Evolutionary conservation across 306 rosid genomes (phyloP).

Genomic region (Fragaria ananassa): DNA sequence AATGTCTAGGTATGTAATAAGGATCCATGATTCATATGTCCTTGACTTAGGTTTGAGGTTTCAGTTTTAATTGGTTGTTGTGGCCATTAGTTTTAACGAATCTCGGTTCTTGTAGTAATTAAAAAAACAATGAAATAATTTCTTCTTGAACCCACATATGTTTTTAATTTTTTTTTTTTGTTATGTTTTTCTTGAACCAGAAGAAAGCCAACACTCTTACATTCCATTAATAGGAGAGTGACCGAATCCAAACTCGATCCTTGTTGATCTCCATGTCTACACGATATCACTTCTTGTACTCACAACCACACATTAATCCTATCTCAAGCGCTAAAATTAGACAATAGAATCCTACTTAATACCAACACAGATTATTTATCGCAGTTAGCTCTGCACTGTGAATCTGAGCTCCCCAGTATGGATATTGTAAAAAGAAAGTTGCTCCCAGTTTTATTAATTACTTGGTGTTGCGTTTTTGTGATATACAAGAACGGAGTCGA

Average conservation of each 20-base stretch:
- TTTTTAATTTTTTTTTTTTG: no score
- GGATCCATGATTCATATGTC: not conserved
- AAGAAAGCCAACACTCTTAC: not conserved
- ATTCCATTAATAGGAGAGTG: not conserved
- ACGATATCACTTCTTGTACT: not conserved
- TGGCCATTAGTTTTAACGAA: not conserved
- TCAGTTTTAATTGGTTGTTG: not conserved
- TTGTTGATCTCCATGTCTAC: not conserved
- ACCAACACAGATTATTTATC: not conserved
- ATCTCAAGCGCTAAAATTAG: not conserved
- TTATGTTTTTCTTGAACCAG: no score
- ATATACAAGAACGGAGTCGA: conserved; percentile 36
- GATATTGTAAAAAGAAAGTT: conserved; percentile 11
- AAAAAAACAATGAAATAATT: no score
- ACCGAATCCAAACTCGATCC: not conserved
- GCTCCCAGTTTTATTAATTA: not conserved
- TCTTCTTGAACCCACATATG: not conserved
- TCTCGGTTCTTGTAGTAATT: not conserved
- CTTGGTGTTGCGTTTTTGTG: conserved; percentile 24
- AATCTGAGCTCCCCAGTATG: not conserved
- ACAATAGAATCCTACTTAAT: not conserved
- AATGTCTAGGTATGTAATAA: not conserved
- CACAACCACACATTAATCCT: not conserved
- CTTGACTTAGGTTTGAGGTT: not conserved
- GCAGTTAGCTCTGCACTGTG: not conserved